Percentiles rank a stretch among this genome's conserved stretches.
phyloP scores from a whole-genome alignment of 2,329 filamentous ascomycete species.

The Bipolaris cookei region DNA sequence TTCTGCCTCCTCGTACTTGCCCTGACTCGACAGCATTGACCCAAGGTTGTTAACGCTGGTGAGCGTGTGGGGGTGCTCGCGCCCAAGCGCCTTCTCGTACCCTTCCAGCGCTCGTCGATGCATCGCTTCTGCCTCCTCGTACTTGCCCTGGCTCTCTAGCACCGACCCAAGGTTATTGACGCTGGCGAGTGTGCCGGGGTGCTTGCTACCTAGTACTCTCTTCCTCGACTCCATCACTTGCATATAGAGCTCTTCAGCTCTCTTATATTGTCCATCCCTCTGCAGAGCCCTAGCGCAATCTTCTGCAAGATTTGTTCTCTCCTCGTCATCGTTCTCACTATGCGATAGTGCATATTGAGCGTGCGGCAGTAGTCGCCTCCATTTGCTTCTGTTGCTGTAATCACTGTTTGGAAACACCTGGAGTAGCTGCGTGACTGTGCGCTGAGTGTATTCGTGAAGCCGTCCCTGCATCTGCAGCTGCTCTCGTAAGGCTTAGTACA shows the following conservation, averaged over 20 bases:
- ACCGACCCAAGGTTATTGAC: neutral
- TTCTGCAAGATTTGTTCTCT: neutral
- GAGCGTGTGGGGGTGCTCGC: neutral
- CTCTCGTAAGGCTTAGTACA: conserved; percentile 16
- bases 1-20: neutral
- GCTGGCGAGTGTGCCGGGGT: neutral
- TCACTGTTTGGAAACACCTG: neutral
- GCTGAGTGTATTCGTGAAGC: conserved; percentile 14
- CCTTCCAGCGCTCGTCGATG: neutral
- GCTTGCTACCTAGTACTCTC: neutral
- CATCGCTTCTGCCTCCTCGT: too few species aligned
- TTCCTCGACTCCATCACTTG: neutral
- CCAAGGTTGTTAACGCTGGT: neutral
- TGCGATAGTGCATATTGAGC: neutral
- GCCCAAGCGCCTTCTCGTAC: neutral
- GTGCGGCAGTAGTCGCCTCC: conserved; percentile 2
- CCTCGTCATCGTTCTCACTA: neutral
- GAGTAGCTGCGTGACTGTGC: conserved; percentile 13
- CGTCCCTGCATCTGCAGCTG: conserved; percentile 13
- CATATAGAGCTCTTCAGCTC: neutral
- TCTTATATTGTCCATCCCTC: neutral
- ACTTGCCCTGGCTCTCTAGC: neutral
- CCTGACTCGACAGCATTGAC: neutral
- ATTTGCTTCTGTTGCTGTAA: conserved; percentile 2
- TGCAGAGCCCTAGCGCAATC: neutral